Conservation (phyloP, 768 basidiomycete genomes). For the Albatrellus ellisii region DNA sequence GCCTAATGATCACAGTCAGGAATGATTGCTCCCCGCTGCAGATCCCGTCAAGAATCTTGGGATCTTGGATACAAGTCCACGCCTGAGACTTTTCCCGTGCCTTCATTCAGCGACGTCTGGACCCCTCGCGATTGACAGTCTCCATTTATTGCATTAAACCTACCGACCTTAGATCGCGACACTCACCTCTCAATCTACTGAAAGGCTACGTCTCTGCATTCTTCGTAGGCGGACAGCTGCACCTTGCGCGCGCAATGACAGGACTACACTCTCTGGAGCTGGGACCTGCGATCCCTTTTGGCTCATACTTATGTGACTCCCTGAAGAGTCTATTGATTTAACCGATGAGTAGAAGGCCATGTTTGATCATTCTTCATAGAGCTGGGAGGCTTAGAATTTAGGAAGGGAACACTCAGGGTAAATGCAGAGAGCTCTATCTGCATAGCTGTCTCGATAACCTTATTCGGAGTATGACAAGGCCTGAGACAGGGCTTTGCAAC, state of each 20-base stretch:
- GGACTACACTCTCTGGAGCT: slow-evolving; percentile 28
- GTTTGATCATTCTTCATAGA: slow-evolving; percentile 23
- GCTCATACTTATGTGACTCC: slow-evolving; percentile 23
- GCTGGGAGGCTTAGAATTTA: slow-evolving; percentile 24
- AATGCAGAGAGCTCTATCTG: too few species aligned
- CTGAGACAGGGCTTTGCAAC: too few species aligned
- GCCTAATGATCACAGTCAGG: neutral
- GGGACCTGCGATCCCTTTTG: slow-evolving; percentile 36
- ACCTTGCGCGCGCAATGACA: slow-evolving; percentile 28
- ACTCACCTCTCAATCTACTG: slow-evolving; percentile 27
- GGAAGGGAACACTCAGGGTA: slow-evolving; percentile 16
- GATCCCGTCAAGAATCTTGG: slow-evolving; percentile 42
- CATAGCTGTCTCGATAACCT: too few species aligned
- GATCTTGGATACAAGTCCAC: slow-evolving; percentile 41
- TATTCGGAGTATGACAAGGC: too few species aligned
- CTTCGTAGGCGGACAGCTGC: slow-evolving; percentile 31
- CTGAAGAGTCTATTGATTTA: slow-evolving; percentile 19
- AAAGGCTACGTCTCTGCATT: slow-evolving; percentile 33
- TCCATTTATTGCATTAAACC: slow-evolving; percentile 13
- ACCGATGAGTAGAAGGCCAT: slow-evolving; percentile 1
- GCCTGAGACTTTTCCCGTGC: slow-evolving; percentile 35
- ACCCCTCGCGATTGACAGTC: slow-evolving; percentile 26
- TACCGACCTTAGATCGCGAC: slow-evolving; percentile 13
- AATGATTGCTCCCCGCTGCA: neutral
- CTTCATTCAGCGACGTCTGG: slow-evolving; percentile 45